Base-by-base conservation (phyloP, 2,329 filamentous ascomycete genomes). In the Ciborinia camelliae region DNA sequence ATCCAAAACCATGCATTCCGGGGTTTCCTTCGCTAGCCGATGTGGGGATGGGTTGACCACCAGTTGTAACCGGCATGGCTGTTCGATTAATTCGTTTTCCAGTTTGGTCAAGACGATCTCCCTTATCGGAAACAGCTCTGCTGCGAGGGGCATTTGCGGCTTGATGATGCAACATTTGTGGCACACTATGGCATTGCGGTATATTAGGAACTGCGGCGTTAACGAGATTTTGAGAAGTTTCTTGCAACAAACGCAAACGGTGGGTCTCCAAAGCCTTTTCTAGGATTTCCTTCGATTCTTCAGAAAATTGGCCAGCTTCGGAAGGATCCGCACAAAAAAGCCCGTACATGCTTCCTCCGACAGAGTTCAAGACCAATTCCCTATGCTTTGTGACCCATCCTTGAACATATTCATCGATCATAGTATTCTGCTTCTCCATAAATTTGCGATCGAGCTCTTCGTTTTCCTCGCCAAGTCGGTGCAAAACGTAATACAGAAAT, bases 401-500 rank as follows among this genome's bases (percentile, higher is more conserved):
- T 18, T 32, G 30, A n/a, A 66, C 70, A 32, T 65, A 70, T 4
- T 50, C n/a, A 9, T 69, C 51, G 47, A 73, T 69, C 58, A 67
- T 52, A 4, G 32, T 2, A 9, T 8, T 14, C 12, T 41, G 48
- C 14, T 18, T 15, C 12, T 39, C 18, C 30, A 62, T 43, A 9
- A 15, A 20, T 41, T 67, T 26, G 8, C 41, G 28, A n/a, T 64
- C 54, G 14, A 62, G 45, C 32, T 54, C 23, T n/a, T 57, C 50
- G 23, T 68, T 68, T 41, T 66, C 55, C 14, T 47, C 50, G 7
- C 54, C 43, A 39, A 77, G 69, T 4, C 67, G 55, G 32, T 66
- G 41, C 18, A 76, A 62, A 23, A 77, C 71, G n/a, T 68, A 67
- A 32, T 57, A 73, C 41, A 74, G 73, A 62, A 77, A 76, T 0